Percentiles rank a stretch among this genome's conserved stretches.
phyloP scores from a whole-genome alignment of 768 basidiomycete genomes.

The Lactarius sanguifluus region DNA sequence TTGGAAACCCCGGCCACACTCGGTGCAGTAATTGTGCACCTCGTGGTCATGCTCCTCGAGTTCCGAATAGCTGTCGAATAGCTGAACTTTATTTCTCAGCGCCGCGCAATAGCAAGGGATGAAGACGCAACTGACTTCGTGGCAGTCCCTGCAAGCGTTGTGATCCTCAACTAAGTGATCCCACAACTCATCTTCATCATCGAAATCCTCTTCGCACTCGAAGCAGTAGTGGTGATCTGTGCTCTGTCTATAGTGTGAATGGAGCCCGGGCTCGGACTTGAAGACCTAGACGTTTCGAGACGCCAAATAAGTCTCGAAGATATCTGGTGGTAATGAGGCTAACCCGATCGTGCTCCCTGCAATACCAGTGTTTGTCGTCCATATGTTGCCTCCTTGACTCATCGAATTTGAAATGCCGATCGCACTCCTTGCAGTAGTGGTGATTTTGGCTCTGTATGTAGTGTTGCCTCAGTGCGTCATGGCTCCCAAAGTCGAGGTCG shows the following conservation, averaged over 20 bases:
- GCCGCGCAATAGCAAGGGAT: background rate
- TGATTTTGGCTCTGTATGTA: background rate
- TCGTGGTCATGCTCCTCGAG: conserved; percentile 27
- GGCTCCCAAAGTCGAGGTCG: conserved; percentile 42
- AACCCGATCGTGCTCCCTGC: conserved; percentile 2
- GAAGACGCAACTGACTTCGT: background rate
- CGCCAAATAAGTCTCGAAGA: background rate
- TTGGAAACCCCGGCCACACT: conserved; percentile 47
- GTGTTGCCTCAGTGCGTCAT: background rate
- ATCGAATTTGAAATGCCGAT: background rate
- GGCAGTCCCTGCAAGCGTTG: conserved; percentile 10
- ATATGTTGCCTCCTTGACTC: conserved; percentile 5
- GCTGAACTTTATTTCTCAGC: background rate
- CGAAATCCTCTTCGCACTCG: background rate
- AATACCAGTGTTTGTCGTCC: conserved; percentile 10
- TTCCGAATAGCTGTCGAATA: background rate
- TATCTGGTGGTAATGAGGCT: conserved; percentile 10
- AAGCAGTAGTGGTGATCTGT: background rate
- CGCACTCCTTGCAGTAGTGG: conserved; percentile 12
- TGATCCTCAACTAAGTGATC: conserved; percentile 13
- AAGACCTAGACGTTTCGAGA: conserved; percentile 37
- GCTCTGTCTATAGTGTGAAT: conserved; percentile 45
- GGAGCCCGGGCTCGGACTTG: conserved; percentile 40
- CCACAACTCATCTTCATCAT: conserved; percentile 10
- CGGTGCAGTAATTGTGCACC: conserved; percentile 43